phyloP scores from a whole-genome alignment of 768 basidiomycete genomes.

The Melanogaster broomeanus region DNA sequence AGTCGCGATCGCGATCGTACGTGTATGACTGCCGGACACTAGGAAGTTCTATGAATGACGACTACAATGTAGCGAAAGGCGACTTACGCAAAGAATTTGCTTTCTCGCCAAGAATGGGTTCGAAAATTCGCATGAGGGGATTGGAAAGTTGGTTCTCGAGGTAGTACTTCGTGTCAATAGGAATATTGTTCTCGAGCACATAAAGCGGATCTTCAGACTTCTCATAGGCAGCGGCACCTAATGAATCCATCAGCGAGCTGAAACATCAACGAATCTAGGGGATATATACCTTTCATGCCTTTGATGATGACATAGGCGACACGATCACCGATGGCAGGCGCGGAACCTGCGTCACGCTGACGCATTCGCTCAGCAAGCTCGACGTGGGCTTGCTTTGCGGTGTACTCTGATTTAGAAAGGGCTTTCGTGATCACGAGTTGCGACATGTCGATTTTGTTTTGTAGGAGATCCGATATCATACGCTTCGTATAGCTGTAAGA shows the following conservation, averaged over 20 bases:
- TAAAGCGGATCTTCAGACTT: constrained; percentile 98
- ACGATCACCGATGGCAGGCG: constrained; percentile 96
- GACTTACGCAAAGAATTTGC: constrained; percentile 77
- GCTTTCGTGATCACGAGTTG: constrained; percentile 99
- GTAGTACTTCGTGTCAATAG: constrained; percentile 98
- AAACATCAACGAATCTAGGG: not conserved
- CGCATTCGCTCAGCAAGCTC: constrained; percentile 96
- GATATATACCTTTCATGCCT: constrained; percentile 76
- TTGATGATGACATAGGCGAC: constrained; percentile 99
- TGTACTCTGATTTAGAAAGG: constrained; percentile 89
- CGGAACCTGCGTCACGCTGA: constrained; percentile 95
- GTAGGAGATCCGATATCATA: constrained; percentile 88
- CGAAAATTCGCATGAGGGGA: constrained; percentile 96
- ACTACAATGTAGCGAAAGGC: not conserved
- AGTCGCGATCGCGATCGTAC: constrained; percentile 94
- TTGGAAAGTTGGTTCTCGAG: constrained; percentile 98
- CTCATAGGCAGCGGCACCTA: constrained; percentile 97
- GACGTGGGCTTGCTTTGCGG: constrained; percentile 94
- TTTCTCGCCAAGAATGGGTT: constrained; percentile 94
- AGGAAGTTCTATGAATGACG: constrained; percentile 4
- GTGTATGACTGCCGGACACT: constrained; percentile 97
- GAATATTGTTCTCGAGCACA: constrained; percentile 96
- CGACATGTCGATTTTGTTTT: constrained; percentile 98
- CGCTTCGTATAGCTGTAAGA: constrained; percentile 85
- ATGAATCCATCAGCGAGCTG: not conserved